Base-by-base conservation (phyloP, 257 asterid species). In the Plantago major region DNA sequence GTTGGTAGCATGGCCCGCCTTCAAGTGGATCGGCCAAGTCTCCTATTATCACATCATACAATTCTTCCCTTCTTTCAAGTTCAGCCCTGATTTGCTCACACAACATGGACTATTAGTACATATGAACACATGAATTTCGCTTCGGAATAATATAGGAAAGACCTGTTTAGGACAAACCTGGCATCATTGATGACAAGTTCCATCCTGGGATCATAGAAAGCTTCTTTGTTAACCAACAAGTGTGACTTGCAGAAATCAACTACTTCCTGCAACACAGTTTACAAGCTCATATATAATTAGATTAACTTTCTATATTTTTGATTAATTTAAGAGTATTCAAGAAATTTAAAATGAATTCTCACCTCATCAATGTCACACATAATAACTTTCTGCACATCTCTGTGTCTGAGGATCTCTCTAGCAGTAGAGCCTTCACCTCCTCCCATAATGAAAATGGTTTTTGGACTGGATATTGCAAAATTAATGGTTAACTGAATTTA, bases 381-480 rank as follows among this genome's bases (percentile, higher is more conserved):
- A 76, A 85, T 78, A 73, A 90, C 91, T 69, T 88, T 90, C 44
- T 85, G 88, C 49, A 88, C 84, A 0, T 89, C 62, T 53, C 67
- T 79, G 82, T 90, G 96, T 64, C 98, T 82, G 33, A 90, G 82
- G 63, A 86, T 71, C 73, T 90, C 96, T 76, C 96, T 85, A 43
- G 98, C 95, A 58, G 98, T 86, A 17, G 98, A 90, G 11, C 98
- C 96, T 76, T 90, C 98, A 74, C 98, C 98, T 64, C 98, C 98
- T 18, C 98, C 98, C 96, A 90, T 90, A 2, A 90, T 90, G 77
- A 90, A 90, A 10, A 88, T 72, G n/a, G 76, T 80, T 76, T 75
- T 90, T 54, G 98, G 95, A 67, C 98, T 90, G 80, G 55, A 65
- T 59, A 55, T 33, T 33, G 49, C 53, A 0, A 22, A 52, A 10